Percentiles rank a stretch among this genome's conserved stretches.
These are phyloP conservation scores for Lentinula guzmanii DNA, from an alignment of 768 basidiomycete genomes.

Conservation along the genomic window DNA sequence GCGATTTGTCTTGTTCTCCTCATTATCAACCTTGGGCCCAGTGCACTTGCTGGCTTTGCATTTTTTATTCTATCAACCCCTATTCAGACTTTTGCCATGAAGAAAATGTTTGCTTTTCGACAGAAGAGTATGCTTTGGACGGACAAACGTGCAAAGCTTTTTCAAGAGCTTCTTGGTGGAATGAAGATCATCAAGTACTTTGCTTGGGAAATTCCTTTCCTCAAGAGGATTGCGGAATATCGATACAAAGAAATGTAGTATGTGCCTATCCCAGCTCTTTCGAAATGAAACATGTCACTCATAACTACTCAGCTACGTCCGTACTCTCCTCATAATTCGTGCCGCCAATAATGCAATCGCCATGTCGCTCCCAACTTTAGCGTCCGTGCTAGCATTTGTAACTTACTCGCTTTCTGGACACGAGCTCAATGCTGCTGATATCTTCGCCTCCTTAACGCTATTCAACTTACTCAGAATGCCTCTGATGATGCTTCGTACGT, in stretches of 20 bases:
- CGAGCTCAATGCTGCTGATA: constrained; percentile 55
- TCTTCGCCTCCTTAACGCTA: constrained; percentile 81
- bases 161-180: constrained; percentile 84
- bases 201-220: constrained; percentile 81
- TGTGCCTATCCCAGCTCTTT: constrained; percentile 10
- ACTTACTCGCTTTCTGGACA: constrained; percentile 75
- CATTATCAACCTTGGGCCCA: constrained; percentile 64
- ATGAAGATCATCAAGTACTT: constrained; percentile 95
- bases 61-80: constrained; percentile 70
- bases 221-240: constrained; percentile 65
- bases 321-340: constrained; percentile 59
- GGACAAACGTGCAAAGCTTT: constrained; percentile 81
- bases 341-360: constrained; percentile 64
- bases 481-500: constrained; percentile 61
- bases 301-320: constrained; percentile 44
- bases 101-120: constrained; percentile 60
- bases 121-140: constrained; percentile 82
- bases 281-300: constrained; percentile 16
- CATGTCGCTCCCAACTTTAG: constrained; percentile 68
- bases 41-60: constrained; percentile 47
- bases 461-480: constrained; percentile 83
- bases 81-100: constrained; percentile 69
- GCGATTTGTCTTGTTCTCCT: constrained; percentile 71
- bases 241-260: constrained; percentile 68
- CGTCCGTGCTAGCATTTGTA: constrained; percentile 72